These are phyloP conservation scores for Botrytis elliptica DNA, from an alignment of 2,329 filamentous ascomycete species.

Conservation along the genomic window DNA sequence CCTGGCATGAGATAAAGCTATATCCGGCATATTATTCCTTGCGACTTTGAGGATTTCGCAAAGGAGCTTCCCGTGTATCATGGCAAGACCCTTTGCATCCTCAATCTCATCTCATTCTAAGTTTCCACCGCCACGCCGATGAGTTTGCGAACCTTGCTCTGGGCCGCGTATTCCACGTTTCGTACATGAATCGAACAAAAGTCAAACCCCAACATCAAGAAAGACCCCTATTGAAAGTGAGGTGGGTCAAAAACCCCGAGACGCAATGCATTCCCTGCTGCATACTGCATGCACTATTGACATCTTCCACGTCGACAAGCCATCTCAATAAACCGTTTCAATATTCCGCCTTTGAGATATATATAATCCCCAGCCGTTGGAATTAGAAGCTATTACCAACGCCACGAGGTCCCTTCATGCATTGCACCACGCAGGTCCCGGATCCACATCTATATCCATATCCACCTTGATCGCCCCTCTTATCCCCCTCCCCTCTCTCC, in stretches of 20 bases:
- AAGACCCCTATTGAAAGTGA: not conserved
- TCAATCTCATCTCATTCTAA: not conserved
- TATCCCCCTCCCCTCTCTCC: not conserved
- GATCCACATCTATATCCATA: not conserved
- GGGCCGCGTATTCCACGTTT: not conserved
- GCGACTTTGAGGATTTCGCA: not conserved
- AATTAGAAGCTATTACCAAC: not conserved
- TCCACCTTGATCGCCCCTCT: not conserved
- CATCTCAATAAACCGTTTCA: not conserved
- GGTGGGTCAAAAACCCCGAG: not conserved
- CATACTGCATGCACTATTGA: not conserved
- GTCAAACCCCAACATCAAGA: not conserved
- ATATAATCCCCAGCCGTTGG: not conserved
- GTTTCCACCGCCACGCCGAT: not conserved
- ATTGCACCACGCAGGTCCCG: conserved; percentile 2
- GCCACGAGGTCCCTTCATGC: not conserved
- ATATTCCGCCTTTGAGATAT: not conserved
- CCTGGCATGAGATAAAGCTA: not conserved
- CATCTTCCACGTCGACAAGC: not conserved
- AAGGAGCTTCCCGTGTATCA: not conserved
- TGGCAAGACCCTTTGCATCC: not conserved
- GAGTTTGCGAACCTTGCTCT: not conserved
- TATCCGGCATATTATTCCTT: not conserved
- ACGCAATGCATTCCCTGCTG: not conserved
- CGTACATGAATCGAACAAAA: not conserved